Evolutionary conservation across 1,139 yeast species (phyloP).

Genomic region (Kodamaea sp.): DNA sequence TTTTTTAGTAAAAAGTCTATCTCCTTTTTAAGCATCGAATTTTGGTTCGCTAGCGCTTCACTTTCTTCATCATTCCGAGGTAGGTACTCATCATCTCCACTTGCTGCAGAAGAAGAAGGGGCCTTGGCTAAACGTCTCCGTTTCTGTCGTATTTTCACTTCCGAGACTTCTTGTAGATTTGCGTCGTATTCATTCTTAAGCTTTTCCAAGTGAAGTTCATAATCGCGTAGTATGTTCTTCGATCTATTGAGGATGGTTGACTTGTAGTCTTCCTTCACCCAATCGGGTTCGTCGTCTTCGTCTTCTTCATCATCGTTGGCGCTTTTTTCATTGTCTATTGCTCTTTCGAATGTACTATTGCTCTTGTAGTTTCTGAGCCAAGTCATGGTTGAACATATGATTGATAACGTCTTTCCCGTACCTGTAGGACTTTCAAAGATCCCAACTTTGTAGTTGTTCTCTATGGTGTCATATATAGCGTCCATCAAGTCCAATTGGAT

Average conservation of each 20-base stretch:
- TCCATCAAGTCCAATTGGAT: conserved; percentile 81
- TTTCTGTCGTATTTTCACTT: conserved; percentile 3
- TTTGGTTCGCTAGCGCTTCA: conserved; percentile 23
- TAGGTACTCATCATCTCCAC: conserved; percentile 29
- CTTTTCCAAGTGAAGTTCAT: conserved; percentile 40
- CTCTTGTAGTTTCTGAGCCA: conserved; percentile 73
- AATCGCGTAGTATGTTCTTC: conserved; percentile 35
- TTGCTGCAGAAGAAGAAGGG: conserved; percentile 3
- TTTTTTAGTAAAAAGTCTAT: conserved; percentile 44
- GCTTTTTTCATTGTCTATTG: conserved; percentile 26
- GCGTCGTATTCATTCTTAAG: conserved; percentile 19
- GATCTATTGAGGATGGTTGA: conserved; percentile 32
- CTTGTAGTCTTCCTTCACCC: conserved; percentile 53
- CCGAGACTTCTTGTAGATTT: conserved; percentile 14
- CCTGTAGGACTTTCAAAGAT: conserved; percentile 95
- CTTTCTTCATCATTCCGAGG: conserved; percentile 43
- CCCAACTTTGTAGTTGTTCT: conserved; percentile 64
- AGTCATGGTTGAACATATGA: conserved; percentile 82
- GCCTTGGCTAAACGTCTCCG: conserved; percentile 3
- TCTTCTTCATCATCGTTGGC: conserved; percentile 18
- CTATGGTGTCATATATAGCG: conserved; percentile 65
- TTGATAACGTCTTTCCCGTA: conserved; percentile 86
- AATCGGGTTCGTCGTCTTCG: conserved; percentile 57
- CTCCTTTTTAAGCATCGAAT: conserved; percentile 36
- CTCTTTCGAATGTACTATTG: conserved; percentile 35